These are phyloP conservation scores for Dorcoceras hygrometricum DNA, from an alignment of 257 asterid species.

Conservation along the genomic window DNA sequence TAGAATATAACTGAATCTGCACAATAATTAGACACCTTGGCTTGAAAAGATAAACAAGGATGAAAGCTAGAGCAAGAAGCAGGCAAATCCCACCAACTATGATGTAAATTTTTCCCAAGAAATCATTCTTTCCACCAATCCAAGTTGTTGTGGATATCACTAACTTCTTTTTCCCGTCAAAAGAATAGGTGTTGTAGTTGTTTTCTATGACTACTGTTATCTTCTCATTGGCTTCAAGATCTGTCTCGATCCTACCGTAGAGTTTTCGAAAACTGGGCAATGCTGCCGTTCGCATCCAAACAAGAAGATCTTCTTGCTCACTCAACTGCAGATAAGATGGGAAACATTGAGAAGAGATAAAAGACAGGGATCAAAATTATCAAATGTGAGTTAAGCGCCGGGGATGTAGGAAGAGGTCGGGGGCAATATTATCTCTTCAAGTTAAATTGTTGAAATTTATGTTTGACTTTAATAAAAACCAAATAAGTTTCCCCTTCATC, in stretches of 20 bases:
- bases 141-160: slow-evolving; percentile 88
- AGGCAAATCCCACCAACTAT: slow-evolving; percentile 72
- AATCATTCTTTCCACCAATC: slow-evolving; percentile 89
- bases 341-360: not conserved
- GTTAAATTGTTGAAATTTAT: not conserved
- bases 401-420: not conserved
- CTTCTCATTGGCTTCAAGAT: slow-evolving; percentile 67
- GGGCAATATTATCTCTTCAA: not conserved
- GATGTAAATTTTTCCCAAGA: slow-evolving; percentile 64
- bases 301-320: slow-evolving; percentile 91
- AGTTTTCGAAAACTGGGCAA: slow-evolving; percentile 73
- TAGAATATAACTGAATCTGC: not conserved
- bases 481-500: not conserved
- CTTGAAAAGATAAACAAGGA: slow-evolving; percentile 55
- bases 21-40: slow-evolving; percentile 54
- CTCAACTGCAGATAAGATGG: slow-evolving; percentile 46
- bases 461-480: no score
- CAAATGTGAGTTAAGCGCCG: no score
- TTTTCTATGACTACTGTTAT: slow-evolving; percentile 67
- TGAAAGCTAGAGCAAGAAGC: slow-evolving; percentile 50
- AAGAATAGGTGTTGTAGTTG: slow-evolving; percentile 77
- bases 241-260: slow-evolving; percentile 73
- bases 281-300: slow-evolving; percentile 95
- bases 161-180: slow-evolving; percentile 64
- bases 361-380: no score